Conservation (phyloP, 2,329 filamentous ascomycete genomes). For the Helicocarpus griseus region DNA sequence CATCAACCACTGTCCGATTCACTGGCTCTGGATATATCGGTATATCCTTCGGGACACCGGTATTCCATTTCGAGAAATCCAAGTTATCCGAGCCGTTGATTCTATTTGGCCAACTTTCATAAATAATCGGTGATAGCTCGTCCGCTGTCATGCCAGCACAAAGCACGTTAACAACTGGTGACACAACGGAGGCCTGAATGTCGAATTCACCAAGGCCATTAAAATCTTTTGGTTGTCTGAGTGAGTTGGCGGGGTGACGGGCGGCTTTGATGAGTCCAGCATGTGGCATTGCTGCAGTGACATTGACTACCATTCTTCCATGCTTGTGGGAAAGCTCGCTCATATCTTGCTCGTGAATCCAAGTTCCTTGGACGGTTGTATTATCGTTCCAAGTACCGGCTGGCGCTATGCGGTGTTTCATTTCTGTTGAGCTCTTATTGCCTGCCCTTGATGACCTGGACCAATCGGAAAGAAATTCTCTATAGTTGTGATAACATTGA, state of each 20-base stretch:
- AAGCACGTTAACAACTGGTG: slow-evolving; percentile 61
- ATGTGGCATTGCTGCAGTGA: slow-evolving; percentile 70
- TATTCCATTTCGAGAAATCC: slow-evolving; percentile 20
- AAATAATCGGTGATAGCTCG: slow-evolving; percentile 57
- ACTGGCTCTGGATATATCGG: slow-evolving; percentile 34
- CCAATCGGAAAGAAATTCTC: slow-evolving; percentile 53
- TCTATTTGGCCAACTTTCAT: slow-evolving; percentile 49
- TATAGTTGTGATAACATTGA: slow-evolving; percentile 58
- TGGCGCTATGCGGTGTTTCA: slow-evolving; percentile 47
- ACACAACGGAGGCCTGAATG: slow-evolving; percentile 58
- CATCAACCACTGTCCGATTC: slow-evolving; percentile 54
- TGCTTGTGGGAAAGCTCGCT: slow-evolving; percentile 40
- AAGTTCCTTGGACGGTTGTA: slow-evolving; percentile 58
- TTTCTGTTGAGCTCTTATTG: slow-evolving; percentile 31
- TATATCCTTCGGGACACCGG: slow-evolving; percentile 24
- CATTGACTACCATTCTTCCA: slow-evolving; percentile 59
- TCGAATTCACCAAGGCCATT: slow-evolving; percentile 59
- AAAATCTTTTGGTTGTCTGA: slow-evolving; percentile 59
- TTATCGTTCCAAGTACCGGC: slow-evolving; percentile 61
- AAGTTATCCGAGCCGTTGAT: slow-evolving; percentile 11
- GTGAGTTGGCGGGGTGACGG: slow-evolving; percentile 49
- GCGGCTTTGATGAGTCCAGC: slow-evolving; percentile 58
- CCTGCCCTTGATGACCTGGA: slow-evolving; percentile 35
- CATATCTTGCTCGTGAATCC: slow-evolving; percentile 55
- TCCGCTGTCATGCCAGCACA: slow-evolving; percentile 55